Evolutionary conservation across 1,284 basidiomycete species (phyloP), one percentile per base, ranked within the genome.

Genomic region (Microbotryum violaceum): DNA sequence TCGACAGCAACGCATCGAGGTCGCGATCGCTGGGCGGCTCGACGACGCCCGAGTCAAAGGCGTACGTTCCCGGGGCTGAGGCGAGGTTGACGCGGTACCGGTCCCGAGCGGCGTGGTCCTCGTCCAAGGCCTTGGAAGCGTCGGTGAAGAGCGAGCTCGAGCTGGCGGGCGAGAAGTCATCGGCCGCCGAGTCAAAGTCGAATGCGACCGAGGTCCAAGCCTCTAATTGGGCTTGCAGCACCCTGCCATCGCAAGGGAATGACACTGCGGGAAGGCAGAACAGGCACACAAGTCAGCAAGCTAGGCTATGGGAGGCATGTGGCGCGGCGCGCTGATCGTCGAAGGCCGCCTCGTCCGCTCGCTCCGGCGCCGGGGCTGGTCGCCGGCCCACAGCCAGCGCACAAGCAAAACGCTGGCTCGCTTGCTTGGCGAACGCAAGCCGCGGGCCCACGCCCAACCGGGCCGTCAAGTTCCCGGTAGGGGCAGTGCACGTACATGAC

Each of bases 171-270:
- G 63, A 59, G 16, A 47, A 16, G 6, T 20, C 44, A n/a, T 56
- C 63, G 48, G 50, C 63, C 52, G 84, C 81, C 62, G 88, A 87
- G 72, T 89, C 87, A 1, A 83, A 83, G 62, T 88, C 83, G 75
- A 91, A 91, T 18, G 83, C 77, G 65, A 90, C 80, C 74, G 86
- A 86, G 10, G 87, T 86, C 89, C 89, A 91, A 55, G 89, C 78
- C 74, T 88, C 87, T 61, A 90, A 84, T 73, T 89, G 86, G 3
- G 86, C 85, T 21, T 81, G 80, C 56, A 89, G 79, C 74, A 88
- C 88, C 46, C 59, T 60, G 14, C 60, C 59, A 29, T 63, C 54
- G 45, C 66, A 61, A 16, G 69, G 69, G 61, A 70, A 65, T 21
- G 64, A 66, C 21, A 70, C 60, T 60, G 65, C n/a, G 25, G 21